These are phyloP conservation scores for Fomitopsis pinicola DNA, from an alignment of 1,284 basidiomycete genomes.

Conservation along the genomic window DNA sequence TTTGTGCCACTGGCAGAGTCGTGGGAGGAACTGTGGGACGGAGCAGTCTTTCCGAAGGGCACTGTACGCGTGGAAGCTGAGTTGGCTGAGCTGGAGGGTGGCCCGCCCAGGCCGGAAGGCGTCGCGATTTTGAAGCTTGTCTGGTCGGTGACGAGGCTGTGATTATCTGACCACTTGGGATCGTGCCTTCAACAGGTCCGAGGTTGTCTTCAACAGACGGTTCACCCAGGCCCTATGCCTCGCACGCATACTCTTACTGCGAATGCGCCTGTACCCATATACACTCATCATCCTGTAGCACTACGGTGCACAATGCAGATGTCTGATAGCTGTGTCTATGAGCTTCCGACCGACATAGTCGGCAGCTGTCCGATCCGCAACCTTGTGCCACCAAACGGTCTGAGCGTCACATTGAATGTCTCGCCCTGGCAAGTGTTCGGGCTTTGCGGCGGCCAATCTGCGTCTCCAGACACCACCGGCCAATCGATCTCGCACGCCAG, in stretches of 20 bases:
- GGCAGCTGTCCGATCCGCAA: conserved; percentile 1
- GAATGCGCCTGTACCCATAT: neutral
- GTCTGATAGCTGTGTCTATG: neutral
- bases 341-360: neutral
- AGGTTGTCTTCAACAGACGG: neutral
- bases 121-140: neutral
- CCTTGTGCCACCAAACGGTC: conserved; percentile 44
- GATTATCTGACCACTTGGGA: neutral
- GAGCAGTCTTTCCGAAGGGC: conserved; percentile 34
- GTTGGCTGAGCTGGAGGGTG: neutral
- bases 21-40: conserved; percentile 41
- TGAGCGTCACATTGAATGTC: conserved; percentile 41
- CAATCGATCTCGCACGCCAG: conserved; percentile 49
- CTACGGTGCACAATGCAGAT: neutral
- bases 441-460: conserved; percentile 42
- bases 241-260: no score
- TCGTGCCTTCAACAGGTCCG: neutral
- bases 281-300: neutral
- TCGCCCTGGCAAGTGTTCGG: conserved; percentile 38
- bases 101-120: neutral
- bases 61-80: conserved; percentile 31
- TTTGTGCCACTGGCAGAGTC: conserved; percentile 32
- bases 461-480: conserved; percentile 40
- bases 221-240: neutral
- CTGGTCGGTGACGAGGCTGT: neutral